A percentile compares a stretch with the other conserved stretches of the same genome.
These are phyloP conservation scores for Botrytis aclada DNA, from an alignment of 2,329 filamentous ascomycete genomes.

Conservation along the genomic window DNA sequence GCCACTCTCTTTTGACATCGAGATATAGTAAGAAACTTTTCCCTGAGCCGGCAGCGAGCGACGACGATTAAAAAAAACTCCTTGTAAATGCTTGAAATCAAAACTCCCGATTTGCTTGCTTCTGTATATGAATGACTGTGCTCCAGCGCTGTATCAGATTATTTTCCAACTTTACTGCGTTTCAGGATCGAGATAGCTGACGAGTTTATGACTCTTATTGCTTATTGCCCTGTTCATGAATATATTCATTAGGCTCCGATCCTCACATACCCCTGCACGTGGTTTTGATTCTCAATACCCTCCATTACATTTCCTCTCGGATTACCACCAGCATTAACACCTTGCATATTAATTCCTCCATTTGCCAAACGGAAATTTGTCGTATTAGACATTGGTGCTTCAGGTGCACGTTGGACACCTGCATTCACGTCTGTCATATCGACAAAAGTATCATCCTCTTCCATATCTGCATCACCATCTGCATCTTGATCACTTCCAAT, in stretches of 20 bases:
- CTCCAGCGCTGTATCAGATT: neutral
- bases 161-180: neutral
- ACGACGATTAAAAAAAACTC: conserved; percentile 6
- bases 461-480: conserved; percentile 45
- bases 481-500: conserved; percentile 31
- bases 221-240: too few relatives aligned
- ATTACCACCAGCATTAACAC: conserved; percentile 19
- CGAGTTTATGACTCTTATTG: neutral
- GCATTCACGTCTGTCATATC: conserved; percentile 42
- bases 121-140: neutral
- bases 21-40: neutral
- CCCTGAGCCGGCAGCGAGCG: neutral
- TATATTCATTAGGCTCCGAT: conserved; percentile 28
- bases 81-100: conserved; percentile 12
- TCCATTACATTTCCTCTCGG: conserved; percentile 24
- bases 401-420: conserved; percentile 23
- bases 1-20: neutral
- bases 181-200: neutral
- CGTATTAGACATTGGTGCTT: conserved; percentile 24
- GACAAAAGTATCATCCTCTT: conserved; percentile 53
- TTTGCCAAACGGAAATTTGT: conserved; percentile 31
- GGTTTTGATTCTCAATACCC: conserved; percentile 28
- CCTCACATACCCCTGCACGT: conserved; percentile 31
- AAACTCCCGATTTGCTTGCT: neutral
- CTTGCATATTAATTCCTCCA: conserved; percentile 23